Conservation (phyloP, 164 flowering plant species). For the Kalanchoe fedtschenkoi region DNA sequence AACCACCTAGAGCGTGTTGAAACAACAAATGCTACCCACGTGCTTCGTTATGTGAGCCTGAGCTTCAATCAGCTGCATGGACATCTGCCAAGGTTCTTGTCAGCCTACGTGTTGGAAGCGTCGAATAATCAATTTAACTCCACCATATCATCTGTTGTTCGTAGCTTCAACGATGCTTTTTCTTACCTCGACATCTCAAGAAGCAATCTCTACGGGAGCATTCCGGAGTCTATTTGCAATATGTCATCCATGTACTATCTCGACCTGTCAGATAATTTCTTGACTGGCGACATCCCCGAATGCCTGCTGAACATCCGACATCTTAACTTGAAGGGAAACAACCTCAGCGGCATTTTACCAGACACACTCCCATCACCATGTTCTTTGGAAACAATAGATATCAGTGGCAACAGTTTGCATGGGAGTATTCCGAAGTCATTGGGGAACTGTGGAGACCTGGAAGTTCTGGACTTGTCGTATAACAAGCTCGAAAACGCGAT, state of each 20-base stretch:
- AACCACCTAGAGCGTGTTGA: slow-evolving; percentile 18
- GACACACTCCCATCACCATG: background rate
- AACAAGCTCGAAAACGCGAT: background rate
- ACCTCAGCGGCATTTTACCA: background rate
- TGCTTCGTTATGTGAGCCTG: slow-evolving; percentile 17
- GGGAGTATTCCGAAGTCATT: slow-evolving; percentile 6
- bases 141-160: slow-evolving; percentile 10
- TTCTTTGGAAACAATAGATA: background rate
- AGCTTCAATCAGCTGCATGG: slow-evolving; percentile 29
- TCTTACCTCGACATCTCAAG: background rate
- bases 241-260: background rate
- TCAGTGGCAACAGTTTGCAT: background rate
- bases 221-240: background rate
- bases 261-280: slow-evolving; percentile 36
- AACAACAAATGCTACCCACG: slow-evolving; percentile 15
- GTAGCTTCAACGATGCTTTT: background rate
- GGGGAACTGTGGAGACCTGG: background rate
- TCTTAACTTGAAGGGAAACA: slow-evolving; percentile 7
- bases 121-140: slow-evolving; percentile 27
- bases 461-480: background rate
- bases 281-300: slow-evolving; percentile 32
- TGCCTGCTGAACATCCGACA: slow-evolving; percentile 16
- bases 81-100: slow-evolving; percentile 13
- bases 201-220: background rate
- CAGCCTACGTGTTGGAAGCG: slow-evolving; percentile 19